Evolutionary conservation across 306 rosid genomes (phyloP).

Genomic region (Oemleria cerasiformis): DNA sequence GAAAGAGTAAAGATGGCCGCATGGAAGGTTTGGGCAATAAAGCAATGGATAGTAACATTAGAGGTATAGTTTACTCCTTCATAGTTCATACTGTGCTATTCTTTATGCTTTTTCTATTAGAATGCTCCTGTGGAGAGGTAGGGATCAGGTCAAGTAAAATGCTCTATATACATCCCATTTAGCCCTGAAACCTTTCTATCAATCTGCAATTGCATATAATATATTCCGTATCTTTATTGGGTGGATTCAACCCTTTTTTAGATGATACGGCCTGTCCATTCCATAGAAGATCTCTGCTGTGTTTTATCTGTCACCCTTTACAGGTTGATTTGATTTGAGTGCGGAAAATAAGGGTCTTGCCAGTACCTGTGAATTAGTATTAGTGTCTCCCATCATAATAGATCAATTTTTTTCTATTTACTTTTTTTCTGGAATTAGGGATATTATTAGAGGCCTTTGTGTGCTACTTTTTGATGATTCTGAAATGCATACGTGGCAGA

Average conservation of each 20-base stretch:
- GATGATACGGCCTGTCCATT: neutral
- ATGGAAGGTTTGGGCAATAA: conserved; percentile 99
- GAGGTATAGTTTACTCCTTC: conserved; percentile 70
- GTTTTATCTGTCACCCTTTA: neutral
- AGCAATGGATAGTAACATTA: conserved; percentile 82
- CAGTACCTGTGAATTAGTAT: neutral
- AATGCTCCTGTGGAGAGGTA: conserved; percentile 26
- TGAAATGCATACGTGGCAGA: neutral
- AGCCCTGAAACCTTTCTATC: neutral
- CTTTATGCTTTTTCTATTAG: conserved; percentile 27
- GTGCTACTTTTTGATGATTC: neutral
- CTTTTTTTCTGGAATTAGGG: neutral
- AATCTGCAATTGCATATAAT: neutral
- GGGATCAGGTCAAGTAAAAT: conserved; percentile 24
- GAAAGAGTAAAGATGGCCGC: conserved; percentile 89
- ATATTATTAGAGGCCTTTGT: neutral
- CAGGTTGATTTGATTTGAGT: conserved; percentile 2
- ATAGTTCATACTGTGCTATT: conserved; percentile 27
- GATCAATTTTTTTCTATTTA: neutral
- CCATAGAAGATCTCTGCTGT: neutral
- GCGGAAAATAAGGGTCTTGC: neutral
- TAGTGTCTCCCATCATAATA: neutral
- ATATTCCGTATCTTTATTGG: neutral
- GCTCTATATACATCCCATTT: conserved; percentile 21
- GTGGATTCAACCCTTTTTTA: conserved; percentile 7